Conservation (phyloP, 805 yeast genomes). For the Spathaspora sp. region DNA sequence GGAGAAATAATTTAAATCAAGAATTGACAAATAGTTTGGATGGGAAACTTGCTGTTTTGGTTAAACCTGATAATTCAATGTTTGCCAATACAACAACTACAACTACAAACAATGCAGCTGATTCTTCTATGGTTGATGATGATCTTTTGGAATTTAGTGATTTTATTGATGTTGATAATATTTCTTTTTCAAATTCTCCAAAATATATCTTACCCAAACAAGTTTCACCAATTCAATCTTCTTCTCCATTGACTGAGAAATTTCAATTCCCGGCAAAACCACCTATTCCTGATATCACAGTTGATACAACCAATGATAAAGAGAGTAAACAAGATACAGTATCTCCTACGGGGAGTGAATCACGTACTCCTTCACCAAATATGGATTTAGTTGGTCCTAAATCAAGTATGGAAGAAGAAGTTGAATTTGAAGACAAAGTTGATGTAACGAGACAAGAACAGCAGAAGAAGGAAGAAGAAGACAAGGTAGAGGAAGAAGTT, state of each 20-base stretch:
- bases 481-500: neutral
- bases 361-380: constrained; percentile 8
- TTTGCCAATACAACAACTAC: constrained; percentile 1
- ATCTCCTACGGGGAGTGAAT: constrained; percentile 5
- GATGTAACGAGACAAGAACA: neutral
- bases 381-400: neutral
- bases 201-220: neutral
- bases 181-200: constrained; percentile 27
- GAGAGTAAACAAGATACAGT: neutral
- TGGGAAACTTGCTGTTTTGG: neutral
- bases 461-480: neutral
- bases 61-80: neutral
- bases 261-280: neutral
- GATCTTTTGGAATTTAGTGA: constrained; percentile 42
- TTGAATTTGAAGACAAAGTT: neutral
- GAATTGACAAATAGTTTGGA: constrained; percentile 8
- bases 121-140: constrained; percentile 10
- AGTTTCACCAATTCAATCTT: neutral
- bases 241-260: neutral
- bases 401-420: constrained; percentile 2
- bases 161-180: constrained; percentile 36
- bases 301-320: neutral
- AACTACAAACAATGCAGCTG: too few relatives aligned
- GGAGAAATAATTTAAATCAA: constrained; percentile 8
- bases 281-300: constrained; percentile 3